Evolutionary conservation across 2,329 filamentous ascomycete species (phyloP).

Genomic region (Xylariaceae sp.): DNA sequence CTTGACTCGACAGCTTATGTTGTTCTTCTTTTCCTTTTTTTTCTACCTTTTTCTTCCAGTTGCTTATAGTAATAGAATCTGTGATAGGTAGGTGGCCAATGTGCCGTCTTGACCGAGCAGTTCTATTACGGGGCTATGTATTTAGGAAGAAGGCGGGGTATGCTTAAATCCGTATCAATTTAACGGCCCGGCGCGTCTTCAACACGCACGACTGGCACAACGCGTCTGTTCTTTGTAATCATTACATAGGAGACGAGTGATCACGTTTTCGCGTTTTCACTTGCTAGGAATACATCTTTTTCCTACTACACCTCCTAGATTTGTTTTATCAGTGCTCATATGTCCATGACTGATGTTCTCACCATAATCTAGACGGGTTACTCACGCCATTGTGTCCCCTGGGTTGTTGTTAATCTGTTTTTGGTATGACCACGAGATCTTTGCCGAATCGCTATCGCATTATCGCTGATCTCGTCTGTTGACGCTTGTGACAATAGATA

Average conservation of each 20-base stretch:
- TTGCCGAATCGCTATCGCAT: neutral
- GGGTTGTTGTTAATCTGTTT: neutral
- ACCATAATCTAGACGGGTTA: neutral
- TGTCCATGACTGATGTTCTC: neutral
- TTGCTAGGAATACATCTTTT: neutral
- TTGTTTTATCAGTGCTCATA: neutral
- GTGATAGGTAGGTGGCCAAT: neutral
- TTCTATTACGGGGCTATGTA: too few relatives aligned
- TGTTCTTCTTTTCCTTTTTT: too few relatives aligned
- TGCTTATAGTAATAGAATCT: neutral
- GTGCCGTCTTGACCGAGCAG: too few relatives aligned
- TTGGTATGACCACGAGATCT: neutral
- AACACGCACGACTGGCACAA: neutral
- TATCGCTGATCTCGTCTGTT: neutral
- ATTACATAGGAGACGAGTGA: neutral
- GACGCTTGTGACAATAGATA: neutral
- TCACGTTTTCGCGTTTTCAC: neutral
- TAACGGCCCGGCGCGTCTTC: neutral
- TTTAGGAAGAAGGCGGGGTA: neutral
- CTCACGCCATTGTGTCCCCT: neutral
- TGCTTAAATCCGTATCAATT: neutral
- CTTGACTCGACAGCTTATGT: too few relatives aligned
- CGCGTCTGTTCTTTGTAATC: neutral
- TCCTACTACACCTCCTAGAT: neutral
- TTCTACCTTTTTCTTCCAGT: too few relatives aligned